Evolutionary conservation across 768 basidiomycete species (phyloP).

Genomic region (Boletus rubescentipes): DNA sequence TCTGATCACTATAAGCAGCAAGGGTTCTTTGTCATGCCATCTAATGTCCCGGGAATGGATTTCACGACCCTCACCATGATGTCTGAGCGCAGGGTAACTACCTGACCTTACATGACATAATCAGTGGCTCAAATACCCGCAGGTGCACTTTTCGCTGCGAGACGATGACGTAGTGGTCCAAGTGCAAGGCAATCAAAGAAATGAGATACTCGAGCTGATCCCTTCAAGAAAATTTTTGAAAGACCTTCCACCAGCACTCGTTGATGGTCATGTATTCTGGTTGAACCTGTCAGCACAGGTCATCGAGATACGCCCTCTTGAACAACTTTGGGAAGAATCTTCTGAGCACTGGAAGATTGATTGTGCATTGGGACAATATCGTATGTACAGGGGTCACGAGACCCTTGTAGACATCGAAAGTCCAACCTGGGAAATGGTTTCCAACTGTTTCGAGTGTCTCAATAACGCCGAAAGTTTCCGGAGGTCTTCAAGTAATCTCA

Average conservation of each 20-base stretch:
- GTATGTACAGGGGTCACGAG: neutral
- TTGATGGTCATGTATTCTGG: slow-evolving; percentile 23
- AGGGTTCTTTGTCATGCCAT: neutral
- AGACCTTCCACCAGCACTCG: slow-evolving; percentile 18
- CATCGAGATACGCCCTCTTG: slow-evolving; percentile 24
- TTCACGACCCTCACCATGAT: neutral
- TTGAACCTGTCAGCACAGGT: slow-evolving; percentile 10
- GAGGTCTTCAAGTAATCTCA: too few relatives aligned
- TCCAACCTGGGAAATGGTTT: too few relatives aligned
- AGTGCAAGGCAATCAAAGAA: neutral
- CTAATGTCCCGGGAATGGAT: neutral
- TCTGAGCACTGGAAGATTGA: slow-evolving; percentile 19
- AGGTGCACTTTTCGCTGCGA: slow-evolving; percentile 19
- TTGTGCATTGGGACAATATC: neutral
- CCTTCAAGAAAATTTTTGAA: slow-evolving; percentile 5
- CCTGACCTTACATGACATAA: neutral
- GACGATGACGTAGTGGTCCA: slow-evolving; percentile 7
- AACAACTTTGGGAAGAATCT: slow-evolving; percentile 18
- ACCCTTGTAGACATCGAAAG: slow-evolving; percentile 17
- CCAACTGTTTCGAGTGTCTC: too few relatives aligned
- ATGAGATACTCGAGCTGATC: slow-evolving; percentile 15
- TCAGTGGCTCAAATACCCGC: neutral
- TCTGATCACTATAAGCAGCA: neutral
- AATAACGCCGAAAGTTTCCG: too few relatives aligned
- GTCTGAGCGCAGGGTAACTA: slow-evolving; percentile 1